Evolutionary conservation across 768 basidiomycete species (phyloP).

Genomic region (Psilocybe sp.): DNA sequence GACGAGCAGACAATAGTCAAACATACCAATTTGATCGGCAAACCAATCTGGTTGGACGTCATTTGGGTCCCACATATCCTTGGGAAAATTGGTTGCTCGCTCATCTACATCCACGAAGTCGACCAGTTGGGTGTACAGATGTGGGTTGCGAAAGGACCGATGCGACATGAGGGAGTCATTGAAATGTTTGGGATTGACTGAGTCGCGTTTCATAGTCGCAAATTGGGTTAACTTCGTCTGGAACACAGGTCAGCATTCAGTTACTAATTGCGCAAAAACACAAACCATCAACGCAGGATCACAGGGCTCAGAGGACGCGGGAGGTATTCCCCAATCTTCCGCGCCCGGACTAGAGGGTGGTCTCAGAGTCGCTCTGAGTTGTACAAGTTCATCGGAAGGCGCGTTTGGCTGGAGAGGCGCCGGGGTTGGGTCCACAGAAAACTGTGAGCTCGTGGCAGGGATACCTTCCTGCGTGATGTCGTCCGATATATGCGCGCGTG

Average conservation of each 20-base stretch:
- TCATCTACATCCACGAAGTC: conserved; percentile 94
- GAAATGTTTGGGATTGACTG: conserved; percentile 75
- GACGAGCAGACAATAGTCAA: conserved; percentile 1
- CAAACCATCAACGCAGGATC: conserved; percentile 67
- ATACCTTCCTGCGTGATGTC: conserved; percentile 27
- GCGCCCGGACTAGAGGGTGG: conserved; percentile 66
- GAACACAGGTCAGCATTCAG: not conserved
- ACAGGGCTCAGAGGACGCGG: conserved; percentile 48
- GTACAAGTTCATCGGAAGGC: conserved; percentile 45
- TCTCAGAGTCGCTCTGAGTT: conserved; percentile 52
- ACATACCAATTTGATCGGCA: conserved; percentile 76
- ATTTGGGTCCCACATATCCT: conserved; percentile 68
- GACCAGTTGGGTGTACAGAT: conserved; percentile 93
- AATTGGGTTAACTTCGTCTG: conserved; percentile 85
- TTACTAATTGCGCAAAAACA: not conserved
- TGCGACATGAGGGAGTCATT: conserved; percentile 94
- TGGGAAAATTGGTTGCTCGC: conserved; percentile 78
- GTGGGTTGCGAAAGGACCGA: conserved; percentile 92
- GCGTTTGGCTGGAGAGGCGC: conserved; percentile 9
- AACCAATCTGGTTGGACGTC: conserved; percentile 68
- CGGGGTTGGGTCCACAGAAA: conserved; percentile 17
- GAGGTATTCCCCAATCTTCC: conserved; percentile 77
- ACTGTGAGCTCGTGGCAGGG: conserved; percentile 7
- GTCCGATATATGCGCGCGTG: conserved; percentile 48
- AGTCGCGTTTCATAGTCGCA: conserved; percentile 63